These are phyloP conservation scores for Auricularia cornea DNA, from an alignment of 768 basidiomycete species.

Conservation along the genomic window DNA sequence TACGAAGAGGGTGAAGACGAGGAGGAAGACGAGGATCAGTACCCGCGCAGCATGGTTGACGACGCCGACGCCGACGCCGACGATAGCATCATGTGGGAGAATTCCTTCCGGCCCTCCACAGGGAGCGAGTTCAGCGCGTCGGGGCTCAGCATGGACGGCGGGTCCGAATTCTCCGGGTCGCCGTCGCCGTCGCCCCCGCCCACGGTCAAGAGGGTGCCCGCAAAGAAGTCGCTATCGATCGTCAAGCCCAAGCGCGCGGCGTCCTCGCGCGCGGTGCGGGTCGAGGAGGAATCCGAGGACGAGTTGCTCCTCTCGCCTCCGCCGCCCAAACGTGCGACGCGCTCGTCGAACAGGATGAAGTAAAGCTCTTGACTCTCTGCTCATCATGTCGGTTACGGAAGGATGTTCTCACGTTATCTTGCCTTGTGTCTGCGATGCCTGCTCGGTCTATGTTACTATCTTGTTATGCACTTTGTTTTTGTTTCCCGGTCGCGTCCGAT, in stretches of 20 bases:
- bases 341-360: background rate
- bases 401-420: too few relatives aligned
- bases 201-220: background rate
- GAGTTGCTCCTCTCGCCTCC: background rate
- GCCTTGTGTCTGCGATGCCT: too few relatives aligned
- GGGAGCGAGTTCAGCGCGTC: background rate
- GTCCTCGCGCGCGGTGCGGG: background rate
- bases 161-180: background rate
- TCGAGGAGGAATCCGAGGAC: background rate
- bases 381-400: too few relatives aligned
- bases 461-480: too few relatives aligned
- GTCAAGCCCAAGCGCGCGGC: too few relatives aligned
- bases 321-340: background rate
- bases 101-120: conserved; percentile 7
- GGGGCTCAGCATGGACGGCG: background rate
- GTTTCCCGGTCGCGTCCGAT: too few relatives aligned
- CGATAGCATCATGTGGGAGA: background rate
- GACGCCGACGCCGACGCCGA: conserved; percentile 1
- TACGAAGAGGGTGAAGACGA: background rate
- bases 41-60: background rate
- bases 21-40: background rate
- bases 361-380: too few relatives aligned
- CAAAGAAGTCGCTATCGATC: too few relatives aligned
- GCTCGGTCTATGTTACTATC: too few relatives aligned
- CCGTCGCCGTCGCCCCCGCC: background rate